Evolutionary conservation across 176 grass and related monocot genomes (phyloP), one percentile per base, ranked within the genome.

Genomic region (Dactylis glomerata): DNA sequence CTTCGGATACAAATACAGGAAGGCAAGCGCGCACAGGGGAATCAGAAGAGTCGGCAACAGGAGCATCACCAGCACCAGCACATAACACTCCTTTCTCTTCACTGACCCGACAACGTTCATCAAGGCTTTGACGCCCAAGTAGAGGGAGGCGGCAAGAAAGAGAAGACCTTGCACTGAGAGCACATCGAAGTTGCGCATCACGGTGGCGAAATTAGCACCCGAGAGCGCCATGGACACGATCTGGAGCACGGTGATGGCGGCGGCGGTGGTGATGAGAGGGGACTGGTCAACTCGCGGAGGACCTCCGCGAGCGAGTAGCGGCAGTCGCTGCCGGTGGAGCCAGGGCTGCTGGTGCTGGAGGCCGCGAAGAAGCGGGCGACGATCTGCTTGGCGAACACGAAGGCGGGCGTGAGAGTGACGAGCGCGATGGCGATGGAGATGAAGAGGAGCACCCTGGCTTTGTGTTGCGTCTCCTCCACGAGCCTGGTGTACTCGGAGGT

Each of bases 241-340:
- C n/a, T 50, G n/a, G 4, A 63, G n/a, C 6, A 50, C 10, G 8
- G 0, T 5, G 37, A 72, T 52, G 27, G 59, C 4, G 40, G 16
- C 10, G 64, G 30, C 80, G n/a, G 70, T 5, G 51, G 80, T 51
- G 24, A 78, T 46, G 40, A 72, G 23, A 44, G 71, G n/a, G n/a
- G n/a, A n/a, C 56, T 58, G 32, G 63, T 75, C 68, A 55, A 12
- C 68, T 73, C 65, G 10, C 42, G 3, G 4, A 84, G 5, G 55
- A 88, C 56, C 54, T 84, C 76, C 0, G 17, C 0, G 15, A 73
- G 66, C 0, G 81, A 64, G 67, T 58, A 70, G 44, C 47, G 75
- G 23, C 66, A 75, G 33, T 81, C 75, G 1, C 81, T 50, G 33
- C 87, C 75, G 3, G 87, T 63, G 75, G 61, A 80, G 30, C 75